Conservation (phyloP, 2,329 filamentous ascomycete species). For the Byssothecium circinans region DNA sequence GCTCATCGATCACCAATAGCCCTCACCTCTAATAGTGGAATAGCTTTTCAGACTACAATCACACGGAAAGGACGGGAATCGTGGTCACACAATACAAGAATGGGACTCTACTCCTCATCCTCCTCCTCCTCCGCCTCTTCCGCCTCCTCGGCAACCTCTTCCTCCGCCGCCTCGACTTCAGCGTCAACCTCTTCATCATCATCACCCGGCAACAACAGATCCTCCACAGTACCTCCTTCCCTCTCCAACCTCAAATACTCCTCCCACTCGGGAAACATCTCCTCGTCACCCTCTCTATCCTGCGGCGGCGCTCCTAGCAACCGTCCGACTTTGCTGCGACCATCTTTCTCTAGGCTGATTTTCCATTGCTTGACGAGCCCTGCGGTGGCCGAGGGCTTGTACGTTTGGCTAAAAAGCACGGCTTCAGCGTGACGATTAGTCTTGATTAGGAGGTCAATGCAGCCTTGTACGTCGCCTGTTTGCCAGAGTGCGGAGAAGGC, state of each 20-base stretch:
- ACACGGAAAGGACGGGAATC: too few species aligned
- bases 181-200: constrained; percentile 37
- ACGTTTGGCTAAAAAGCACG: constrained; percentile 90
- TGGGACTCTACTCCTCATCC: background rate
- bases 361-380: constrained; percentile 79
- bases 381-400: constrained; percentile 77
- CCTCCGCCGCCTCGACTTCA: constrained; percentile 36
- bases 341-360: constrained; percentile 75
- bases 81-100: background rate
- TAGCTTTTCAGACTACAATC: too few species aligned
- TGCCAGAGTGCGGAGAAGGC: constrained; percentile 92
- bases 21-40: too few species aligned
- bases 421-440: constrained; percentile 84
- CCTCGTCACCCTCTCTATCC: constrained; percentile 66
- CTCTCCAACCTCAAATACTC: constrained; percentile 82
- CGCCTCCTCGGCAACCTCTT: constrained; percentile 25
- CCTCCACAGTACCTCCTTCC: constrained; percentile 60
- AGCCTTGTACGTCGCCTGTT: constrained; percentile 77
- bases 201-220: constrained; percentile 25
- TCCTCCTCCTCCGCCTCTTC: constrained; percentile 26
- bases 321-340: constrained; percentile 83
- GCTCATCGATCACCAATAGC: too few species aligned
- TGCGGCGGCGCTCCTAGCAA: constrained; percentile 75
- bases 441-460: constrained; percentile 75
- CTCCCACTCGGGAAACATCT: constrained; percentile 96